phyloP scores from a whole-genome alignment of 2,329 filamentous ascomycete species.

The Neonectria hederae region DNA sequence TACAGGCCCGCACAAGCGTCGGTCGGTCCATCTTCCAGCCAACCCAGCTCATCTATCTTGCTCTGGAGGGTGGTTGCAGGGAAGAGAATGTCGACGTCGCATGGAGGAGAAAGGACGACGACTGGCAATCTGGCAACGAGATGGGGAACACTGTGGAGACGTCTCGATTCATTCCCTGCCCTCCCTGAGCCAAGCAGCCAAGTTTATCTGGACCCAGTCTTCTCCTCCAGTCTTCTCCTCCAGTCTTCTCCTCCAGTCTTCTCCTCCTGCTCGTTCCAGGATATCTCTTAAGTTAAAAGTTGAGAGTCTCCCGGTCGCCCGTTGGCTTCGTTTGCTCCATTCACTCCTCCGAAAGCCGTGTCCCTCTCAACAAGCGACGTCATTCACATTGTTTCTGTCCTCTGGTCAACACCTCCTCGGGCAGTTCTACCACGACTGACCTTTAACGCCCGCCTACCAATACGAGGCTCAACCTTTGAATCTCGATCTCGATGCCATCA shows the following conservation, averaged over 20 bases:
- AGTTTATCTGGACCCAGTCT: slow-evolving; percentile 40
- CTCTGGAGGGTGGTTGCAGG: slow-evolving; percentile 1
- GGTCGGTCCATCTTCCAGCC: slow-evolving; percentile 11
- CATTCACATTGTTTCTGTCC: slow-evolving; percentile 2
- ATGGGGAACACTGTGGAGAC: slow-evolving; percentile 13
- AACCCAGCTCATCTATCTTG: slow-evolving; percentile 13
- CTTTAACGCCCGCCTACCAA: neutral
- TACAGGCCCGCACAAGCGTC: slow-evolving; percentile 20
- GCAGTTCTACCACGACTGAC: neutral
- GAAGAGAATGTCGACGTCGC: neutral
- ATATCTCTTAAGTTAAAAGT: slow-evolving; percentile 43
- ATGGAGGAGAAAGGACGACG: slow-evolving; percentile 7
- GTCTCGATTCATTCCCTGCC: slow-evolving; percentile 30
- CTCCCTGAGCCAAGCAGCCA: slow-evolving; percentile 28
- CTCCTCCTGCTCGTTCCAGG: slow-evolving; percentile 26
- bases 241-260: slow-evolving; percentile 33
- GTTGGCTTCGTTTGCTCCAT: slow-evolving; percentile 20
- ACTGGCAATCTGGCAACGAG: slow-evolving; percentile 15
- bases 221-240: slow-evolving; percentile 31
- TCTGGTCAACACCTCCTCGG: neutral
- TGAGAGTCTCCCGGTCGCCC: slow-evolving; percentile 32
- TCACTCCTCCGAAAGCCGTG: neutral
- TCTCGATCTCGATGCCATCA: slow-evolving; percentile 30
- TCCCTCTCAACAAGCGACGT: neutral
- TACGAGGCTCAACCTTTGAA: slow-evolving; percentile 5